Evolutionary conservation across 805 yeast genomes (phyloP).

Genomic region (Pichia nanzhaoensis): DNA sequence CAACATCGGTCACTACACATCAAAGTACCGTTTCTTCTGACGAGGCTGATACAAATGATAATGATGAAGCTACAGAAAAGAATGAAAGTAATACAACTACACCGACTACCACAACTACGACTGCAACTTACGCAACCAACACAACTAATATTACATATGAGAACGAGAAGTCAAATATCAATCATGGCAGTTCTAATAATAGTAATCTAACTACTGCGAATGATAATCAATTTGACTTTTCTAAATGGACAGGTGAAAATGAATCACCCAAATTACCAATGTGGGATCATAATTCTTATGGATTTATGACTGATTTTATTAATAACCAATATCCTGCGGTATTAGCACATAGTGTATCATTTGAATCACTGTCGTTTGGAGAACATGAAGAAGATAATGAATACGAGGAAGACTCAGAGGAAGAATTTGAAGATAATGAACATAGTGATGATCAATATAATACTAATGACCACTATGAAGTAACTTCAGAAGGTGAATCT

Average conservation of each 20-base stretch:
- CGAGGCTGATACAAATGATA: not conserved
- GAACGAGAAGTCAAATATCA: too few species aligned
- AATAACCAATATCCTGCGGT: slow-evolving; percentile 21
- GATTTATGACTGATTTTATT: slow-evolving; percentile 29
- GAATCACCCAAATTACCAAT: slow-evolving; percentile 20
- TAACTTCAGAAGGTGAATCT: slow-evolving; percentile 7
- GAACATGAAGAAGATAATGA: slow-evolving; percentile 32
- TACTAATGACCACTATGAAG: slow-evolving; percentile 4
- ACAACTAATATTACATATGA: too few species aligned
- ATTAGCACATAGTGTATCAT: slow-evolving; percentile 10
- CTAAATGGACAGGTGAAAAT: slow-evolving; percentile 17
- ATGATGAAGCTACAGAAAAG: too few species aligned
- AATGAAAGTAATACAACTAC: too few species aligned
- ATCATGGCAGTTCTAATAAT: too few species aligned
- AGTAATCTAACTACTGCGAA: not conserved
- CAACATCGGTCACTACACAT: too few species aligned
- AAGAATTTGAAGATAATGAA: slow-evolving; percentile 19
- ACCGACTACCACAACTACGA: too few species aligned
- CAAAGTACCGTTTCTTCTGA: too few species aligned
- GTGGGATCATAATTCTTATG: slow-evolving; percentile 27
- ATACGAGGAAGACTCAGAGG: slow-evolving; percentile 18
- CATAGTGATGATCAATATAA: slow-evolving; percentile 16
- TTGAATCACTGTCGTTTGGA: slow-evolving; percentile 10
- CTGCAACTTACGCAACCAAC: too few species aligned
- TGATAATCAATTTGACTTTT: slow-evolving; percentile 1